Evolutionary conservation across 257 asterid species (phyloP).

Genomic region (Przewalskia tangutica): DNA sequence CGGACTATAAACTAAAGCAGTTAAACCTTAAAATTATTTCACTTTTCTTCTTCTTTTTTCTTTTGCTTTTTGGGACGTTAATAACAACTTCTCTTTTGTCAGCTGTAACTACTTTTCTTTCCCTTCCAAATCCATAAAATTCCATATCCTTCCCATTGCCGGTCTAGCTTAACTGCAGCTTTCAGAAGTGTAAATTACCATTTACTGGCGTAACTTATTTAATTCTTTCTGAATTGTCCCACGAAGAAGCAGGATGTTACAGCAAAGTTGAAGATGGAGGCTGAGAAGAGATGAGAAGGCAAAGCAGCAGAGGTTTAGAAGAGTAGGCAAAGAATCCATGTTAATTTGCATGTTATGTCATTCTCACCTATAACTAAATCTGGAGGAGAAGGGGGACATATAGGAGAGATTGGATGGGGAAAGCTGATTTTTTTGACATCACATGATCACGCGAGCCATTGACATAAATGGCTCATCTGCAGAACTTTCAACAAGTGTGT

Average conservation of each 20-base stretch:
- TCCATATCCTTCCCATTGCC: not conserved
- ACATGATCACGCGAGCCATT: not conserved
- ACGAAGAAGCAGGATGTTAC: not conserved
- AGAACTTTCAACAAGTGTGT: not conserved
- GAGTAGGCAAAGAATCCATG: not conserved
- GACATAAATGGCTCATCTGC: slow-evolving; percentile 2
- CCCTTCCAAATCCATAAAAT: not conserved
- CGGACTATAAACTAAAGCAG: not conserved
- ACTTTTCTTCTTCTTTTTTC: not conserved
- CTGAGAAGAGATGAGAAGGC: not conserved
- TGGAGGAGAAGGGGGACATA: not conserved
- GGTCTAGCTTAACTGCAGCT: not conserved
- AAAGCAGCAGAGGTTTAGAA: not conserved
- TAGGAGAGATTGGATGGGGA: not conserved
- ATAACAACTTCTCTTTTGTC: not conserved
- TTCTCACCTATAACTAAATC: not conserved
- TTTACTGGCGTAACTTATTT: not conserved
- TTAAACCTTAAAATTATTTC: not conserved
- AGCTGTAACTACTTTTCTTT: not conserved
- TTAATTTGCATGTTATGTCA: not conserved
- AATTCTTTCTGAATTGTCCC: not conserved
- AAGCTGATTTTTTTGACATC: not conserved
- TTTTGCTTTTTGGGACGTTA: not conserved
- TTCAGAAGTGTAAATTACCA: not conserved
- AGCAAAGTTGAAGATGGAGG: not conserved